Evolutionary conservation across 768 basidiomycete genomes (phyloP).

Genomic region (Paxillus involutus): DNA sequence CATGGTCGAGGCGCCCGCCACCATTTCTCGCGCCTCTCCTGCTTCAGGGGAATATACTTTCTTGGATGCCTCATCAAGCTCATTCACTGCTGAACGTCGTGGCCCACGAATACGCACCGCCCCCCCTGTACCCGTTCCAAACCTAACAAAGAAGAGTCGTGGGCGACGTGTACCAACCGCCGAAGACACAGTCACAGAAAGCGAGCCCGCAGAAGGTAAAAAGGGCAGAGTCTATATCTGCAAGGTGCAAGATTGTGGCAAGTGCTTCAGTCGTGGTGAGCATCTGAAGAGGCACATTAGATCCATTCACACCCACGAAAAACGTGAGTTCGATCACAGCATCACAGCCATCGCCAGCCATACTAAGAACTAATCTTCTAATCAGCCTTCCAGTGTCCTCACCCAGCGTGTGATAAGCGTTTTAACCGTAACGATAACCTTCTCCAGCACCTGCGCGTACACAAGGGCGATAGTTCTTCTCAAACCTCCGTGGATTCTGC

Average conservation of each 20-base stretch:
- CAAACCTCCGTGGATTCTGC: conserved; percentile 33
- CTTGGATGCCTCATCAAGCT: conserved; percentile 35
- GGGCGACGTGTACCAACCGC: conserved; percentile 73
- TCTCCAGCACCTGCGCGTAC: conserved; percentile 74
- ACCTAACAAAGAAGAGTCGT: conserved; percentile 78
- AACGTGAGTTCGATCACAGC: conserved; percentile 53
- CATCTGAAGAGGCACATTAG: conserved; percentile 77
- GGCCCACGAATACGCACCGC: conserved; percentile 52
- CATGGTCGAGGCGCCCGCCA: conserved; percentile 4
- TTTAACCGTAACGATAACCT: conserved; percentile 84
- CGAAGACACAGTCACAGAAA: conserved; percentile 22
- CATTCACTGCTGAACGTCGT: conserved; percentile 39
- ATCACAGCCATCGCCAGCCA: conserved; percentile 12
- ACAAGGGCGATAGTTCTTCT: conserved; percentile 43
- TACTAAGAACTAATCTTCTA: conserved; percentile 21
- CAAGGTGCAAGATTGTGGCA: conserved; percentile 67
- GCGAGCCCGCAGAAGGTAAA: conserved; percentile 29
- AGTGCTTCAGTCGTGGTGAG: conserved; percentile 71
- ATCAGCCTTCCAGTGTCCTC: conserved; percentile 72
- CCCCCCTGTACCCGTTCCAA: conserved; percentile 71
- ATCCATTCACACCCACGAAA: conserved; percentile 74
- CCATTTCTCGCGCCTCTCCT: conserved; percentile 21
- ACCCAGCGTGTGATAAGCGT: conserved; percentile 63
- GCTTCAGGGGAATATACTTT: conserved; percentile 34
- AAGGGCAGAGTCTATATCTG: conserved; percentile 52